phyloP scores from a whole-genome alignment of 495 filamentous ascomycete species.

The Aspergillus cavernicola region DNA sequence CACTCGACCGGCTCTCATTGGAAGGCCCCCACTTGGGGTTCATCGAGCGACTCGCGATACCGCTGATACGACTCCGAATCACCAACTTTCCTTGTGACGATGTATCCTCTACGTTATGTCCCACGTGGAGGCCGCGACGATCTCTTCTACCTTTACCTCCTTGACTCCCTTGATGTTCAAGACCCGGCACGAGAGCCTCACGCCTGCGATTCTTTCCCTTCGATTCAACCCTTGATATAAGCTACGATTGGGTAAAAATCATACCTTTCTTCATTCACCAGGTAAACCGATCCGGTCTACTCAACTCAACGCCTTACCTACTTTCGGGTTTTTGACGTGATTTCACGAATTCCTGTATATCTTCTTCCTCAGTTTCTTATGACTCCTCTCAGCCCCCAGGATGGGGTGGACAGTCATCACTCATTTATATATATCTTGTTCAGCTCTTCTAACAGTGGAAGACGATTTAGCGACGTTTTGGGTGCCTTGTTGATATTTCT shows the following conservation, averaged over 20 bases:
- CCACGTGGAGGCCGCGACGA: constrained; percentile 21
- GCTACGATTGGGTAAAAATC: neutral
- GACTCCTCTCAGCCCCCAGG: neutral
- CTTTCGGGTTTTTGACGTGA: constrained; percentile 2
- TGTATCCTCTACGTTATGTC: constrained; percentile 23
- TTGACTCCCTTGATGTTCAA: constrained; percentile 4
- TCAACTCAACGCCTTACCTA: neutral
- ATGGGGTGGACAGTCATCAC: neutral
- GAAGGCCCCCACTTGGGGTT: constrained; percentile 33
- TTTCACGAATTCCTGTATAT: neutral
- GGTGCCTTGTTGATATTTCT: neutral
- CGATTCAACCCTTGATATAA: neutral
- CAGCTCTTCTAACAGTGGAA: constrained; percentile 1
- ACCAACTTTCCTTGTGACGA: constrained; percentile 3
- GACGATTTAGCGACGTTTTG: constrained; percentile 13
- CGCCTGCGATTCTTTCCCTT: neutral
- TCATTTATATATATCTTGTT: neutral
- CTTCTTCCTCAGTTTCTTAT: neutral
- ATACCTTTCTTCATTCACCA: neutral
- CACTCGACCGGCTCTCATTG: constrained; percentile 40
- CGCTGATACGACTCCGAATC: constrained; percentile 17
- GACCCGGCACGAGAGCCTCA: neutral
- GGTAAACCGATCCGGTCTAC: neutral
- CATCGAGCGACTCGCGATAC: constrained; percentile 28
- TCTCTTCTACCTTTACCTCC: neutral